Evolutionary conservation across 352 stramenopile species (phyloP), one percentile per base, ranked within the genome.

Genomic region (Albugo candida): DNA sequence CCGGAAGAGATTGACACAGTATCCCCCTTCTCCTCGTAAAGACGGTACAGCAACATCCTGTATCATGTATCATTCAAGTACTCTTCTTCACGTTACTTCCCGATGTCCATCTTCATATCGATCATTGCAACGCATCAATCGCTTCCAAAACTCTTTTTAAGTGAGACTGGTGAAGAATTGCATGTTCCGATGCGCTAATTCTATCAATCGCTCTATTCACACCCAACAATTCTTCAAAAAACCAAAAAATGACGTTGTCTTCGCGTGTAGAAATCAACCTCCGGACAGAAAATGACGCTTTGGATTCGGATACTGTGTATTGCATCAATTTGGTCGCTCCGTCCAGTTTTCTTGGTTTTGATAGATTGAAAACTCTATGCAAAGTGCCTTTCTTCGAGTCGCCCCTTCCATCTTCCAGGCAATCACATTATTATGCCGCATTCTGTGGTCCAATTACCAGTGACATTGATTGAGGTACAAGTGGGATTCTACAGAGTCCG

Each of bases 361-460:
- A 53, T 78, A 17, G 75, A 87, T 41, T 76, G 78, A 45, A 72
- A 87, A 40, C 41, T 87, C 39, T 87, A 84, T 36, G 45, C 84
- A 34, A 68, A 74, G 46, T 67, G 66, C 11, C 51, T 87, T 43
- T 71, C 75, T 24, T 87, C 75, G 4, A 67, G 64, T 11, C 62
- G 75, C 0, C 64, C 75, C 10, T 61, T 87, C 20, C 60, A 82
- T 20, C 58, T 64, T 20, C 17, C 17, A 19, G 4, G 46, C 16
- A 27, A 17, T 17, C 16, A 17, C 6, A 36, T 79, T 18, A 59
- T 63, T 17, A 65, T 87, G 57, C 75, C 75, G 14, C 54, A 58
- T 36, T 87, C 75, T 2, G 71, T 87, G 13, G 78, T 87, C 45
- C 70, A 87, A n/a, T n/a, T n/a, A n/a, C n/a, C n/a, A n/a, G n/a